Evolutionary conservation across 208 protist genomes (phyloP).

Genomic region (Trypanosoma theileri): DNA sequence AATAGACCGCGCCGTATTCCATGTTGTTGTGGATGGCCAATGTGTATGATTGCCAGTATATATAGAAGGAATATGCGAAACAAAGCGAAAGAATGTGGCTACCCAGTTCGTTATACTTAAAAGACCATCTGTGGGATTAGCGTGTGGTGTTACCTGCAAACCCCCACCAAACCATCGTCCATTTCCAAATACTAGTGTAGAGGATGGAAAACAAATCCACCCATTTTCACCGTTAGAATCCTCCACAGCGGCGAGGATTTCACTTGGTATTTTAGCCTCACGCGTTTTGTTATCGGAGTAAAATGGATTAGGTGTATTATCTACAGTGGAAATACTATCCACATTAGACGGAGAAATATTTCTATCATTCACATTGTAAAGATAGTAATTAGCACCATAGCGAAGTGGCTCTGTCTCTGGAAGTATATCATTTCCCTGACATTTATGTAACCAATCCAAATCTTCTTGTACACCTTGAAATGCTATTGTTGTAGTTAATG

Average conservation of each 20-base stretch:
- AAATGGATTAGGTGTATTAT: constrained; percentile 18
- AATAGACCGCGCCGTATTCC: constrained; percentile 66
- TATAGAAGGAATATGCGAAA: constrained; percentile 40
- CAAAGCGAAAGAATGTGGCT: constrained; percentile 49
- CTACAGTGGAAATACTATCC: not conserved
- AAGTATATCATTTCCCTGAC: not conserved
- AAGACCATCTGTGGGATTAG: constrained; percentile 66
- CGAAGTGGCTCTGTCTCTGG: constrained; percentile 23
- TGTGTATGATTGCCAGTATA: constrained; percentile 71
- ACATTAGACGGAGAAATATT: not conserved
- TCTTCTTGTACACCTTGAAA: constrained; percentile 24
- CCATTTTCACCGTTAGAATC: constrained; percentile 6
- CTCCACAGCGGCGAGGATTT: constrained; percentile 20
- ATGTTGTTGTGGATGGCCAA: constrained; percentile 67
- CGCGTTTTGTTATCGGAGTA: constrained; percentile 3
- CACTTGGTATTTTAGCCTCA: constrained; percentile 10
- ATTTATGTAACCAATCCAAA: constrained; percentile 11
- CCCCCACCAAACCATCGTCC: constrained; percentile 84
- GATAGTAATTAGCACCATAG: constrained; percentile 27
- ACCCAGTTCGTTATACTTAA: constrained; percentile 80
- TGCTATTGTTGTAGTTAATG: constrained; percentile 4
- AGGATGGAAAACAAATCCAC: constrained; percentile 69
- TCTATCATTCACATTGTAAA: constrained; percentile 3
- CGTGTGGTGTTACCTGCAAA: constrained; percentile 73
- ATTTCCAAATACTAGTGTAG: constrained; percentile 78